Base-by-base conservation (phyloP, 768 basidiomycete genomes). In the Pulveroboletus sp. region DNA sequence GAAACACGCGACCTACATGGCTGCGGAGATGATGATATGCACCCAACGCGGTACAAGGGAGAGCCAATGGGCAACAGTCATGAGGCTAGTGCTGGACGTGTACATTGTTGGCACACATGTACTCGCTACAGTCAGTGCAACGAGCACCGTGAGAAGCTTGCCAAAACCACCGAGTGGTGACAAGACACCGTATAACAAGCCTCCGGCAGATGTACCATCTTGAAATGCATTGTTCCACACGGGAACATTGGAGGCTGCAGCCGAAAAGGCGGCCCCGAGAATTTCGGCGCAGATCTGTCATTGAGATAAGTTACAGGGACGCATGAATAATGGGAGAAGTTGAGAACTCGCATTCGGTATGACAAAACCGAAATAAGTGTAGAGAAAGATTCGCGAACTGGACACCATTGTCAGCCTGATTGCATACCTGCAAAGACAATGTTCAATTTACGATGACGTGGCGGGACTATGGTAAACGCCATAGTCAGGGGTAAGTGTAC, bases 91-190 rank as follows among this genome's bases (percentile, higher is more conserved):
- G 17, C 72, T 69, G 57, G 74, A 77, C 12, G 75, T 75, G 59
- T 84, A 84, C 69, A 82, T 79, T 32, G 79, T 79, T 0, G 81
- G 81, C 1, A 78, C 79, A 33, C 77, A 75, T 40, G 81, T 80
- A 50, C 75, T 78, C 11, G 77, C 74, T 31, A 81, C 72, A 42
- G 70, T 75, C 43, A 84, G 65, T 20, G 81, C 79, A 35, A 81
- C 66, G 21, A 84, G 52, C 32, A 77, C 74, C 0, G 71, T 71
- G 23, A 79, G 66, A 62, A 78, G 72, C 57, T 72, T 71, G 41
- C 76, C 75, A 43, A 78, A 78, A 2, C 69, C 65, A 6, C 75
- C 75, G 0, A 72, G 55, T 2, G 72, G 72, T 0, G 56, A 43
- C 40, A 77, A 55, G 9, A 76, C 55, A 1, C 72, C 69, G 12